Base-by-base conservation (phyloP, 106 monocot genomes). In the Acorus calamus region DNA sequence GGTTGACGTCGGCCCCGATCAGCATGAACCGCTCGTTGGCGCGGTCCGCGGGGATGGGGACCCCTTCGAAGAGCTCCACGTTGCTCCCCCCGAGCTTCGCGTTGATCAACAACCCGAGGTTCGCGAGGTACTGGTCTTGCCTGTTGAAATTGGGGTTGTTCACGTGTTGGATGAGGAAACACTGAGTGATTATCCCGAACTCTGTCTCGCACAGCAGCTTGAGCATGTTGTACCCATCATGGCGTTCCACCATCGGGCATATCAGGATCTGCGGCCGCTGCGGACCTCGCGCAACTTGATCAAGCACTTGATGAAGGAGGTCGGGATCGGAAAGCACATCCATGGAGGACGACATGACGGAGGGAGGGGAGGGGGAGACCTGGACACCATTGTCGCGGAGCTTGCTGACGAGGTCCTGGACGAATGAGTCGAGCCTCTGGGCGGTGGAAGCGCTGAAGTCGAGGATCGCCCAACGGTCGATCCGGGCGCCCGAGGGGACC, bases 161-260 rank as follows among this genome's bases (percentile, higher is more conserved):
- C 2, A 56, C 65, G 50, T 47, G 50, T 52, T 4, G 12, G 49
- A 62, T 72, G 11, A 83, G 9, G 52, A 57, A 83, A 11, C 82
- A 83, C 61, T 83, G 82, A 4, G 78, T 74, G 14, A 75, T 6
- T 42, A 83, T 71, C 7, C 82, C 82, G 14, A 78, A 61, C 43
- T 83, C 71, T 2, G 69, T 74, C 56, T 83, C 82, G 42, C 74
- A 74, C 12, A 78, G 63, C 12, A 74, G 71, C 74, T 83, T 83
- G 11, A 83, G 58, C 9, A 42, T 75, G 53, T 68, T 75, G 66
- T 78, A 83, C 4, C 82, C 82, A 1, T 61, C 52, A 44, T 83
- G 71, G 14, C 45, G 12, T 0, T 54, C 62, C 2, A 74, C 42
- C 78, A 83, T 78, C 2, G 74, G 56, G 44, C 82, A 83, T 46